Conservation (phyloP, 2,329 filamentous ascomycete genomes). For the Leptographium lundbergii region DNA sequence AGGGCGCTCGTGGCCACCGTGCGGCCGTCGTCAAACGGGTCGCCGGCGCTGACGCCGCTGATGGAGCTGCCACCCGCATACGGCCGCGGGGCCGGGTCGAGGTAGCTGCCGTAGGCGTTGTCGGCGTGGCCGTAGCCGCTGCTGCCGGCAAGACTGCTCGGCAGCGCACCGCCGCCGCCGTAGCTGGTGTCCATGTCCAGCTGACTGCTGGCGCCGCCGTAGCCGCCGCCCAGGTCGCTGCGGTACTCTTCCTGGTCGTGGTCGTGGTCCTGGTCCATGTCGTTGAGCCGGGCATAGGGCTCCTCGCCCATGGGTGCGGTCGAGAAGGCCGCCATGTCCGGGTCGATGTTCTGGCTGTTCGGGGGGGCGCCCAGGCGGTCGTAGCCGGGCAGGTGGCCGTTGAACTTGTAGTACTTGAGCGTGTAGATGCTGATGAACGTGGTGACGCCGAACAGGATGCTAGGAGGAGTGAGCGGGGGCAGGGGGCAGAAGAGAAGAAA, state of each 20-base stretch:
- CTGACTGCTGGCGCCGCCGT: slow-evolving; percentile 16
- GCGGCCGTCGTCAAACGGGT: slow-evolving; percentile 36
- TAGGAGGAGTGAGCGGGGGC: slow-evolving; percentile 17
- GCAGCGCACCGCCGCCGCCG: background rate
- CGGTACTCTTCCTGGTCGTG: slow-evolving; percentile 18
- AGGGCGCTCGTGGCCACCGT: background rate
- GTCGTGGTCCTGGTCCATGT: slow-evolving; percentile 40
- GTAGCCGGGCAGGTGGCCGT: slow-evolving; percentile 50
- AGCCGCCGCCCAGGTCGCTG: slow-evolving; percentile 7
- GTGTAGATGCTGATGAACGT: slow-evolving; percentile 47
- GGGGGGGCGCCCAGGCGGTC: slow-evolving; percentile 29
- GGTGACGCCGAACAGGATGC: slow-evolving; percentile 41
- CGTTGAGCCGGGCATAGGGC: slow-evolving; percentile 45
- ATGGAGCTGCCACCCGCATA: background rate
- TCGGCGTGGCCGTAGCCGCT: slow-evolving; percentile 27
- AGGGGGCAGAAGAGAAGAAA: background rate
- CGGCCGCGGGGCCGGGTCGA: background rate
- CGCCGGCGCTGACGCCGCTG: slow-evolving; percentile 8
- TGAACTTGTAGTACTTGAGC: slow-evolving; percentile 47
- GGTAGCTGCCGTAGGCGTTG: slow-evolving; percentile 1
- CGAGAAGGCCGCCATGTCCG: slow-evolving; percentile 57
- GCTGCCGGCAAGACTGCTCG: slow-evolving; percentile 12
- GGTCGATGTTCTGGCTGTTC: slow-evolving; percentile 42
- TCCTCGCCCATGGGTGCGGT: slow-evolving; percentile 56
- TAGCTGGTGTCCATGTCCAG: slow-evolving; percentile 31